Base-by-base conservation (phyloP, 1,284 basidiomycete genomes). In the Hypsizygus ulmarius region DNA sequence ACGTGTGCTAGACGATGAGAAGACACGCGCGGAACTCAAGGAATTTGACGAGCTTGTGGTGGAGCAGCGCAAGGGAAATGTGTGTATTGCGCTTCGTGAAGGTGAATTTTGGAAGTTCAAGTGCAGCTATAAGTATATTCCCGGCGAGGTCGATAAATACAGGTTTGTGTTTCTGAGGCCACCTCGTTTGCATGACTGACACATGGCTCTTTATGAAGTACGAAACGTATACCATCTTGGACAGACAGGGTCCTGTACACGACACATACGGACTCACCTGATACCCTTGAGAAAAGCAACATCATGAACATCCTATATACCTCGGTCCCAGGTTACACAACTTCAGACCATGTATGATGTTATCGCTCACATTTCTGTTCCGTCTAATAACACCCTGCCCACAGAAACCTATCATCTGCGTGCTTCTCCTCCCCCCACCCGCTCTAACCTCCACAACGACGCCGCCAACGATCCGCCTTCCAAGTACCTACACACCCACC, bases 201-300 rank as follows among this genome's bases (percentile, higher is more conserved):
- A 11, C 38, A 6, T 27, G 49, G 8, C 44, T 11, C 8, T 4
- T 39, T n/a, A 11, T 21, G 10, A n/a, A 91, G 83, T 63, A 67
- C 71, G 19, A 90, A 86, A 61, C 82, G 96, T 5, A 75, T 78
- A 5, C 96, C 96, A 0, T 87, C 94, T 15, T 99, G 94, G 91
- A 97, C 95, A 16, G 96, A 99, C 67, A 81, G 96, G 36, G 83
- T 99, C 39, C 72, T 99, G 57, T 97, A 93, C 64, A 78, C 88
- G 1, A 91, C 91, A 5, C 74, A 87, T 58, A 75, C 77, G n/a
- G 90, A 92, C 62, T 73, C 75, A 0, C 76, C 81, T 1, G 70
- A 79, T 50, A 64, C 64, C 4, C 72, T 74, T 5, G 69, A 79
- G 12, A 60, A 68, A 44, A 84, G 84, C 0, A 64, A 68, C 39